phyloP scores from a whole-genome alignment of 2,329 filamentous ascomycete genomes.

The Cordyceps cicadae region DNA sequence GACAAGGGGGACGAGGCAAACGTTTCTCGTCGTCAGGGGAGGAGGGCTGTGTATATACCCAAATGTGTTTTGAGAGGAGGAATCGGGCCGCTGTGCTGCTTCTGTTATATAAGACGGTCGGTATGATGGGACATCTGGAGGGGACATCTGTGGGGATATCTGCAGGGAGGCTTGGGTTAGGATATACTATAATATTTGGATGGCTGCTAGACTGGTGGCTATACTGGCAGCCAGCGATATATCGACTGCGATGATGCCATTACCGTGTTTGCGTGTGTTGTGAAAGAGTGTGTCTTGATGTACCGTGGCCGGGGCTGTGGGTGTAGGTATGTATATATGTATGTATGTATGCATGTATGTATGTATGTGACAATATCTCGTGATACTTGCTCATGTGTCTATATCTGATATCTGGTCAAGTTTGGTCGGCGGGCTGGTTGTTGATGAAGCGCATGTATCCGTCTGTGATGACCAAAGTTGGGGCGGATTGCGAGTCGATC shows the following conservation, averaged over 20 bases:
- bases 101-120: constrained; percentile 1
- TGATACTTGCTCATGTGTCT: not conserved
- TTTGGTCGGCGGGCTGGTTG: not conserved
- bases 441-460: not conserved
- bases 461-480: not conserved
- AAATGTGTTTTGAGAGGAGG: not conserved
- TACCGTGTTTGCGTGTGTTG: not conserved
- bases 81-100: not conserved
- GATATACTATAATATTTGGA: not conserved
- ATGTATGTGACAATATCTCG: not conserved
- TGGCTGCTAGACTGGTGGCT: not conserved
- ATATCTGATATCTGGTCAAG: not conserved
- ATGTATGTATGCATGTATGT: too few relatives aligned
- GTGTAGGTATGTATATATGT: not conserved
- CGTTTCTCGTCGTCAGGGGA: not conserved
- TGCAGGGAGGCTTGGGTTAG: not conserved
- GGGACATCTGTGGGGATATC: not conserved
- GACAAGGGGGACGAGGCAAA: not conserved
- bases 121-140: not conserved
- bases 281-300: not conserved
- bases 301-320: not conserved
- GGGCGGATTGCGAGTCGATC: not conserved
- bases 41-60: constrained; percentile 11
- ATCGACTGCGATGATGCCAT: not conserved
- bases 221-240: not conserved